Evolutionary conservation across 495 filamentous ascomycete species (phyloP), one percentile per base, ranked within the genome.

Genomic region (Glutinoglossum americanum): DNA sequence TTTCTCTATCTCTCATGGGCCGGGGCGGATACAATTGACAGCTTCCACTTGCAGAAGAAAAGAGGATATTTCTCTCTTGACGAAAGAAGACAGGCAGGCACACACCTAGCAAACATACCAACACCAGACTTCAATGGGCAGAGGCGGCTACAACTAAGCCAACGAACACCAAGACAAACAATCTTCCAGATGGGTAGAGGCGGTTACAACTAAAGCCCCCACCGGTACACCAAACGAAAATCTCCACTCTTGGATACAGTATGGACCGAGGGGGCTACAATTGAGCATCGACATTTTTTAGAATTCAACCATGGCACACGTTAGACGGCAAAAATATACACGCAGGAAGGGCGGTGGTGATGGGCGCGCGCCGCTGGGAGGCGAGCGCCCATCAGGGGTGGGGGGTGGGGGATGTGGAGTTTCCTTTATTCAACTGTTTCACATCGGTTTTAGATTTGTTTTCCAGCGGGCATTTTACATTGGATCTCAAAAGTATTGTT

Each of bases 11-110:
- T 55, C 57, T 57, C 57, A 45, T 53, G 25, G 64, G 62, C 61
- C 61, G 66, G 33, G 66, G 68, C 54, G 71, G 73, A 28, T 77
- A 74, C 67, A 77, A 74, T 68, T 73, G 66, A 70, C 70, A 57
- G 47, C n/a, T 55, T 37, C 54, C 17, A 0, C 4, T 1, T n/a
- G 51, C 51, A 41, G 37, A 33, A 33, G 30, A n/a, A n/a, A n/a
- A 33, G 30, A 33, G 30, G 30, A 33, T 33, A 33, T 33, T 41
- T 17, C 37, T 41, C 37, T 3, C 37, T 7, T 2, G 5, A 41
- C 37, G 15, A 17, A 17, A 15, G 37, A 41, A 41, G 13, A 41
- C 37, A 17, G 13, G 15, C 37, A 11, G 6, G 2, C 37, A 15
- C 10, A 7, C 5, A 41, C 37, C 5, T 13, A 2, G 37, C 37